phyloP scores from a whole-genome alignment of 495 filamentous ascomycete genomes.

The Bryoglossum gracile region DNA sequence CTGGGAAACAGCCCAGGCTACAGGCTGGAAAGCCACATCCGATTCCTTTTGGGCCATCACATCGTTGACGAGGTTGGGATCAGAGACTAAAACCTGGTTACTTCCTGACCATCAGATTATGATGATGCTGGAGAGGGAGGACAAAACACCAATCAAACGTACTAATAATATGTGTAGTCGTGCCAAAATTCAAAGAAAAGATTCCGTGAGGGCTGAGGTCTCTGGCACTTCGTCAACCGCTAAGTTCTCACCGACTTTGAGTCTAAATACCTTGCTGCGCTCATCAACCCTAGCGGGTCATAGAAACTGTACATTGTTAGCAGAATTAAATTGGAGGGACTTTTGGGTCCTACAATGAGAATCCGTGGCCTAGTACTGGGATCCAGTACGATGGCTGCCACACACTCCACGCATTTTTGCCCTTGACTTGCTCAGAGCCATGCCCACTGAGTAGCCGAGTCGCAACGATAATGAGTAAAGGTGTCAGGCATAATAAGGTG shows the following conservation, averaged over 20 bases:
- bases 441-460: slow-evolving; percentile 15
- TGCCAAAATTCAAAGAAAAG: slow-evolving; percentile 45
- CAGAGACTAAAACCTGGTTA: slow-evolving; percentile 28
- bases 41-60: slow-evolving; percentile 34
- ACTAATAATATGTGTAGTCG: slow-evolving; percentile 39
- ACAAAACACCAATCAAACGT: no score
- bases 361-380: slow-evolving; percentile 48
- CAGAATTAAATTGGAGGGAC: slow-evolving; percentile 31
- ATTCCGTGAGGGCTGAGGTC: slow-evolving; percentile 36
- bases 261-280: slow-evolving; percentile 4
- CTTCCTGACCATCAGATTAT: background rate
- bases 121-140: background rate
- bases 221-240: slow-evolving; percentile 20
- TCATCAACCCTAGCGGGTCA: slow-evolving; percentile 9
- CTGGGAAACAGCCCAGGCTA: slow-evolving; percentile 34
- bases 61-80: slow-evolving; percentile 37
- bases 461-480: slow-evolving; percentile 9
- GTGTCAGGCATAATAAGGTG: slow-evolving; percentile 6
- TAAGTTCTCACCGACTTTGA: background rate
- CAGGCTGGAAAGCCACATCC: slow-evolving; percentile 26
- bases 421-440: background rate
- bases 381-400: slow-evolving; percentile 51
- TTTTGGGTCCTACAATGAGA: slow-evolving; percentile 36
- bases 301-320: slow-evolving; percentile 32
- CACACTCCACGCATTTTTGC: slow-evolving; percentile 24